A percentile compares a stretch with the other conserved stretches of the same genome.
Evolutionary conservation across 1,139 yeast species (phyloP).

Genomic region (Geotrichum fermentans): DNA sequence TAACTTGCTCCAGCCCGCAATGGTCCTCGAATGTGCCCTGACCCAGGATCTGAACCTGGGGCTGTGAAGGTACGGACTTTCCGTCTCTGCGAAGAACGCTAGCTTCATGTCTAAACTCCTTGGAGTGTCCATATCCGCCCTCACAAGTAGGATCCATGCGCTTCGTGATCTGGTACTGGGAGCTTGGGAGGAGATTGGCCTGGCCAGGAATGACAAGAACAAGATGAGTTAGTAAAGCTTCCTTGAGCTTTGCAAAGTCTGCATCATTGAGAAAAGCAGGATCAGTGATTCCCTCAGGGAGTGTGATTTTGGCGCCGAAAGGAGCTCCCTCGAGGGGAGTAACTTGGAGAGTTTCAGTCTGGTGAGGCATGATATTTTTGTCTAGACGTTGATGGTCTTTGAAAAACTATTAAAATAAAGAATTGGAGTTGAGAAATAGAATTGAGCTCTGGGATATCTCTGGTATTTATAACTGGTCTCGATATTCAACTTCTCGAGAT

Average conservation of each 20-base stretch:
- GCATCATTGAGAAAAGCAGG: conserved; percentile 62
- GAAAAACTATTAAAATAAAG: too few species aligned
- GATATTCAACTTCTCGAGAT: too few species aligned
- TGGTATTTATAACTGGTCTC: too few species aligned
- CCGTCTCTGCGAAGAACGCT: conserved; percentile 79
- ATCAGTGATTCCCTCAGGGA: conserved; percentile 66
- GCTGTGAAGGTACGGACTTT: conserved; percentile 68
- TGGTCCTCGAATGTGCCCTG: conserved; percentile 63
- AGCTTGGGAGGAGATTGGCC: conserved; percentile 57
- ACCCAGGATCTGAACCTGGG: conserved; percentile 85
- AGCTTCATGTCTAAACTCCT: conserved; percentile 71
- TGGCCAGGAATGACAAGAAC: conserved; percentile 71
- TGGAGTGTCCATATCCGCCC: conserved; percentile 76
- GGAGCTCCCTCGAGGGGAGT: conserved; percentile 48
- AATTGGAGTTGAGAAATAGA: too few species aligned
- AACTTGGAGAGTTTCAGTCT: conserved; percentile 3
- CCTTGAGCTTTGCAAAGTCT: conserved; percentile 57
- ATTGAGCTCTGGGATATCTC: too few species aligned
- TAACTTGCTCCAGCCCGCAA: conserved; percentile 68
- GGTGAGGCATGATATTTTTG: conserved; percentile 19
- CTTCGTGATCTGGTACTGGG: conserved; percentile 68
- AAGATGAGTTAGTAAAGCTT: conserved; percentile 60
- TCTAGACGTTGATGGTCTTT: too few species aligned
- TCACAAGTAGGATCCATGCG: conserved; percentile 71
- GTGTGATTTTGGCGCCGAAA: conserved; percentile 60